phyloP scores from a whole-genome alignment of 2,329 filamentous ascomycete genomes.

The Botrytis fabae region DNA sequence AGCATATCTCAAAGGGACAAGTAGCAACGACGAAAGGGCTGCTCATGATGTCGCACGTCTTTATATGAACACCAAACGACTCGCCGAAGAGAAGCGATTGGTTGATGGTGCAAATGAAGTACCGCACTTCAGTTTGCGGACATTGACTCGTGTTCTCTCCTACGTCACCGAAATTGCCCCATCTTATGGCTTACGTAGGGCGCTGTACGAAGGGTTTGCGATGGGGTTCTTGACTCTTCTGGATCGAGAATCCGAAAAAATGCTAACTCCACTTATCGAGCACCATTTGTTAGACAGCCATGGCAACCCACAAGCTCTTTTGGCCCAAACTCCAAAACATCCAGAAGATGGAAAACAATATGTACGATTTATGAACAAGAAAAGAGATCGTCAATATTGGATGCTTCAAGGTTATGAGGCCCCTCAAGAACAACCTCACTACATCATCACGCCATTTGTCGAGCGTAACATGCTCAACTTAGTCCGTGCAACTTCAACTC shows the following conservation, averaged over 20 bases:
- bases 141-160: conserved; percentile 82
- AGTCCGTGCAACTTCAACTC: conserved; percentile 87
- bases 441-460: conserved; percentile 95
- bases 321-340: conserved; percentile 75
- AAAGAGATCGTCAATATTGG: conserved; percentile 77
- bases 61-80: conserved; percentile 82
- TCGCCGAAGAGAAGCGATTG: conserved; percentile 78
- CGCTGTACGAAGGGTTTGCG: conserved; percentile 91
- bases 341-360: conserved; percentile 76
- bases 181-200: conserved; percentile 79
- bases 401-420: conserved; percentile 71
- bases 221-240: conserved; percentile 97
- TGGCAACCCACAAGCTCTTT: conserved; percentile 67
- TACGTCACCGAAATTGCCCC: conserved; percentile 86
- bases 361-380: conserved; percentile 71
- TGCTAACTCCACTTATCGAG: conserved; percentile 77
- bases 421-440: conserved; percentile 75
- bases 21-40: conserved; percentile 69
- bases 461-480: conserved; percentile 93
- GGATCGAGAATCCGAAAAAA: conserved; percentile 74
- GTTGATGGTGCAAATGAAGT: conserved; percentile 96
- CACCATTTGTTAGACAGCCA: conserved; percentile 74
- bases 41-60: conserved; percentile 80
- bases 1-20: conserved; percentile 76
- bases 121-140: conserved; percentile 94